Percentiles rank a stretch among this genome's conserved stretches.
These are phyloP conservation scores for Suhomyces atakaporum DNA, from an alignment of 1,139 yeast species.

Conservation along the genomic window DNA sequence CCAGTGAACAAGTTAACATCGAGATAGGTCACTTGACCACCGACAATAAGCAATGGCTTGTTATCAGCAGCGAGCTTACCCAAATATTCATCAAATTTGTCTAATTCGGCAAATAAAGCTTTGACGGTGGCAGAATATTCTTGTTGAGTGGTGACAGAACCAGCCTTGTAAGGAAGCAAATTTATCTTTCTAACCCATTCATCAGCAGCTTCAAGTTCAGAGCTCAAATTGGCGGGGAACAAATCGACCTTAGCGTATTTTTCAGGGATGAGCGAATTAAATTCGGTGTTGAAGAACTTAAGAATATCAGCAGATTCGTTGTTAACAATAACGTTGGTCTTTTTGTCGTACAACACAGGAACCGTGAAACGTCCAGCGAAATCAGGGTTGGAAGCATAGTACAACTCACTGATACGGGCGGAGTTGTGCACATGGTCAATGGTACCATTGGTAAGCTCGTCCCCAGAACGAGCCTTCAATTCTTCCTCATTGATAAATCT, in stretches of 20 bases:
- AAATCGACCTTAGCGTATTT: slow-evolving; percentile 54
- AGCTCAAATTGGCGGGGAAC: slow-evolving; percentile 57
- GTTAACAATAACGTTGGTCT: slow-evolving; percentile 77
- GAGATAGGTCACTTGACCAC: slow-evolving; percentile 78
- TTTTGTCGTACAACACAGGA: slow-evolving; percentile 90
- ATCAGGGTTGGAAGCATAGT: slow-evolving; percentile 71
- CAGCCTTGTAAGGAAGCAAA: slow-evolving; percentile 92
- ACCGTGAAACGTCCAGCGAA: slow-evolving; percentile 85
- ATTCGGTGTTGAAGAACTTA: slow-evolving; percentile 75
- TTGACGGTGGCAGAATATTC: slow-evolving; percentile 74
- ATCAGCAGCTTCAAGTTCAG: slow-evolving; percentile 72
- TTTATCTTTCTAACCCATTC: slow-evolving; percentile 82
- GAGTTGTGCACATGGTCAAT: slow-evolving; percentile 65
- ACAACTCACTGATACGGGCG: slow-evolving; percentile 65
- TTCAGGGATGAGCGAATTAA: slow-evolving; percentile 43
- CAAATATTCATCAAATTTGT: slow-evolving; percentile 71
- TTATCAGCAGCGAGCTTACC: slow-evolving; percentile 41
- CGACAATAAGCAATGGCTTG: slow-evolving; percentile 52
- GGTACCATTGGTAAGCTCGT: slow-evolving; percentile 54
- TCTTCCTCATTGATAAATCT: slow-evolving; percentile 52
- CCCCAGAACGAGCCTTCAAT: slow-evolving; percentile 27
- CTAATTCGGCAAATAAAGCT: slow-evolving; percentile 68
- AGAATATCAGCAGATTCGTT: slow-evolving; percentile 90
- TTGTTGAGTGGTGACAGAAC: slow-evolving; percentile 83
- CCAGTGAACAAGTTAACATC: slow-evolving; percentile 83